These are phyloP conservation scores for Ochromonas danica DNA, from an alignment of 108 stramenopile genomes.

Conservation along the genomic window DNA sequence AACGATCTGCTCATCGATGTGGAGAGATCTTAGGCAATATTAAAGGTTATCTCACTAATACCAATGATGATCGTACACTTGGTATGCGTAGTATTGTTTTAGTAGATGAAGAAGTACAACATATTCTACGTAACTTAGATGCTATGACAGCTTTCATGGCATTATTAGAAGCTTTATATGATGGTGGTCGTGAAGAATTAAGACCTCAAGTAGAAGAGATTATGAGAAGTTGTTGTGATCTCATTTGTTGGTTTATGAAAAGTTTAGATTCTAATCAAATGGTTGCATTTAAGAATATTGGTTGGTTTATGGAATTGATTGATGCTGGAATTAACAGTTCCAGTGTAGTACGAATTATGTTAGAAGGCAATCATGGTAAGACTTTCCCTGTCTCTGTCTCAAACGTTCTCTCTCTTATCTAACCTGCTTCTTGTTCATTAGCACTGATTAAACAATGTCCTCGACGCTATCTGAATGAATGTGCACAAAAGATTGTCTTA, in stretches of 20 bases:
- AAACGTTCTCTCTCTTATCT: too few relatives aligned
- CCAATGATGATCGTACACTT: constrained; percentile 16
- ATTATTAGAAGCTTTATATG: constrained; percentile 7
- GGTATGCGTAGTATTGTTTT: neutral
- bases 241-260: constrained; percentile 29
- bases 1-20: neutral
- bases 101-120: constrained; percentile 33
- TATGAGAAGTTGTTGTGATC: neutral
- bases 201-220: neutral
- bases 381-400: too few relatives aligned
- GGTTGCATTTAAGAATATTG: neutral
- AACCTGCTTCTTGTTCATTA: too few relatives aligned
- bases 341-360: constrained; percentile 11
- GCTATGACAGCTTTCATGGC: constrained; percentile 27
- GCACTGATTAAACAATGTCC: constrained; percentile 18
- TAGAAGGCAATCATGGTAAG: constrained; percentile 20
- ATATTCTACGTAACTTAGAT: neutral
- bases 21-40: constrained; percentile 21
- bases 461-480: neutral
- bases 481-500: constrained; percentile 6
- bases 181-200: constrained; percentile 22
- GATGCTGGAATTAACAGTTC: constrained; percentile 9
- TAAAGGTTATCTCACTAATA: neutral
- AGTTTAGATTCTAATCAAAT: constrained; percentile 20
- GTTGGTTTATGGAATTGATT: constrained; percentile 24